Percentiles rank a stretch among this genome's conserved stretches.
Conservation (phyloP, 306 rosid genomes). For the Prunus armeniaca region DNA sequence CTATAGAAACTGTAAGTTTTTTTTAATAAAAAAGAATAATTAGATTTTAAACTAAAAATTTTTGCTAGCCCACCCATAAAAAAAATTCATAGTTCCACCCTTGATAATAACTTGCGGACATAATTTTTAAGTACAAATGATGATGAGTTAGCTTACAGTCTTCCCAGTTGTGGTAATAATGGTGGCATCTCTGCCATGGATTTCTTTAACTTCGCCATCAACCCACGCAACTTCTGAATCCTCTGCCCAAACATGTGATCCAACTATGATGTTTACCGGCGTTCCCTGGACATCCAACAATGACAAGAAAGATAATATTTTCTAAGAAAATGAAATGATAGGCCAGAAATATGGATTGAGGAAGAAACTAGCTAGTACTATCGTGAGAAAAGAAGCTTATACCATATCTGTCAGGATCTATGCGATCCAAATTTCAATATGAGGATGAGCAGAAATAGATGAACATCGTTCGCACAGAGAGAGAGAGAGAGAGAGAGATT, state of each 20-base stretch:
- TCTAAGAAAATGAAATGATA: background rate
- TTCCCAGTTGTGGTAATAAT: slow-evolving; percentile 47
- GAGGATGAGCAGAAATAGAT: slow-evolving; percentile 20
- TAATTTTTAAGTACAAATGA: no score
- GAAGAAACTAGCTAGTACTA: background rate
- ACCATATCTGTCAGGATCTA: slow-evolving; percentile 44
- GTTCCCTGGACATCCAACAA: slow-evolving; percentile 60
- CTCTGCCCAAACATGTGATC: slow-evolving; percentile 85
- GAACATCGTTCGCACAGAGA: slow-evolving; percentile 12
- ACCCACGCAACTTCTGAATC: slow-evolving; percentile 72
- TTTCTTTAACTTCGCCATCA: slow-evolving; percentile 67
- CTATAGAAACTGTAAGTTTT: no score
- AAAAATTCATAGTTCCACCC: no score
- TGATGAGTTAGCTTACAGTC: slow-evolving; percentile 46
- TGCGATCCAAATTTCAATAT: slow-evolving; percentile 36
- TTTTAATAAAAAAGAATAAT: no score
- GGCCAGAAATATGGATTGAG: background rate
- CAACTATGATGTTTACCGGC: slow-evolving; percentile 82
- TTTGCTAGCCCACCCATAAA: no score
- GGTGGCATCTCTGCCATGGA: slow-evolving; percentile 52
- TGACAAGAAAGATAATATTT: slow-evolving; percentile 5
- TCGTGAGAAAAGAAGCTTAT: slow-evolving; percentile 28
- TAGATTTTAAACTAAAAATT: no score
- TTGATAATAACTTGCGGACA: no score
- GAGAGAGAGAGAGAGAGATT: slow-evolving; percentile 19